These are phyloP conservation scores for Rhodamnia rubescens DNA, from an alignment of 345 rosid species.

Conservation along the genomic window DNA sequence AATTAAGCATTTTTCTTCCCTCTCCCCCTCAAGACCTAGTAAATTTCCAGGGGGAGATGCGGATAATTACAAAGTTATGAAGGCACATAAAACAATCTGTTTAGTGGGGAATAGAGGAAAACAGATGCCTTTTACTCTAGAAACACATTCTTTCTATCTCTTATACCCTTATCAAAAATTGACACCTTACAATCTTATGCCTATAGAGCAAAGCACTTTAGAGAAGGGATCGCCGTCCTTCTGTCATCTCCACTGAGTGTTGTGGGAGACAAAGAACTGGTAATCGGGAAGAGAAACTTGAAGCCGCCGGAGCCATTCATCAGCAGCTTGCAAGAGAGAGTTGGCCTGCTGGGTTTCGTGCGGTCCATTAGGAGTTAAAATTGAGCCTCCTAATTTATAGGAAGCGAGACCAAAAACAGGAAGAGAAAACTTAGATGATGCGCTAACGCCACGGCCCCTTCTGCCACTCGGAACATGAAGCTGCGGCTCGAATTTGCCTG, in stretches of 20 bases:
- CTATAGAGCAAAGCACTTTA: not conserved
- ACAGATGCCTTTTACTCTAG: not conserved
- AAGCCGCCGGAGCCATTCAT: slow-evolving; percentile 29
- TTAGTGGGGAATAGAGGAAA: not conserved
- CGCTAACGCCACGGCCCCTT: slow-evolving; percentile 22
- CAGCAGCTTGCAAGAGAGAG: slow-evolving; percentile 33
- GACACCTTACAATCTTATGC: not conserved
- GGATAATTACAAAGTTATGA: slow-evolving; percentile 1
- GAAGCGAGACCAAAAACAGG: slow-evolving; percentile 71
- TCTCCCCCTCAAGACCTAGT: not conserved
- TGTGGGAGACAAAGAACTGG: slow-evolving; percentile 37
- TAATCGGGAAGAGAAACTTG: slow-evolving; percentile 48
- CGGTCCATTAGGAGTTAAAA: slow-evolving; percentile 32
- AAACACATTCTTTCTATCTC: not conserved
- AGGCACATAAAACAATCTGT: not conserved
- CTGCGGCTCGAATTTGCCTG: slow-evolving; percentile 27
- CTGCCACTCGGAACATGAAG: slow-evolving; percentile 7
- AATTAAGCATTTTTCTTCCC: not conserved
- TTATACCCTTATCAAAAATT: not conserved
- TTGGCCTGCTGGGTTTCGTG: slow-evolving; percentile 28
- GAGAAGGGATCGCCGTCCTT: not conserved
- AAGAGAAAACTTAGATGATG: slow-evolving; percentile 27
- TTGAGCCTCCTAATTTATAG: slow-evolving; percentile 54
- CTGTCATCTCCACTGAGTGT: slow-evolving; percentile 26
- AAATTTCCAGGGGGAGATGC: not conserved